phyloP scores from a whole-genome alignment of 2,329 filamentous ascomycete genomes.

The Aspergillus vadensis region DNA sequence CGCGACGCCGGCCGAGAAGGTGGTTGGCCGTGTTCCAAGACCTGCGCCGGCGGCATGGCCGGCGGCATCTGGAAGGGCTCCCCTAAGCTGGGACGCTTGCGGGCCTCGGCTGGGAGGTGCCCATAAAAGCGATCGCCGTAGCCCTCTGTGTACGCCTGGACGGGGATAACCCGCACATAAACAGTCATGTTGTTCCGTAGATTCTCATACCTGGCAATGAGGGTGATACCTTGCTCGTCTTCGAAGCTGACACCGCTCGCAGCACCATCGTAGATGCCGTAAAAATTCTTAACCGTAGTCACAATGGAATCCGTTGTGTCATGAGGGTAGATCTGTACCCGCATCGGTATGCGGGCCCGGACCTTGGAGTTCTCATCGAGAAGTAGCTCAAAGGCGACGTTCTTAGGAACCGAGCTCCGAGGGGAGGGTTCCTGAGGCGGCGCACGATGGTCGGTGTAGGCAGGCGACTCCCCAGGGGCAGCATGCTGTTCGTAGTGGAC shows the following conservation, averaged over 20 bases:
- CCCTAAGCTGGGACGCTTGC: slow-evolving; percentile 61
- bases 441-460: slow-evolving; percentile 30
- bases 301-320: slow-evolving; percentile 98
- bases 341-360: slow-evolving; percentile 65
- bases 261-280: slow-evolving; percentile 83
- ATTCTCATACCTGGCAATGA: slow-evolving; percentile 97
- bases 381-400: slow-evolving; percentile 66
- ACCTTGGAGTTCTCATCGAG: slow-evolving; percentile 60
- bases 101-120: slow-evolving; percentile 53
- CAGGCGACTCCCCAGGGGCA: slow-evolving; percentile 36
- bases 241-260: slow-evolving; percentile 91
- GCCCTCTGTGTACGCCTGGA: slow-evolving; percentile 54
- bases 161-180: slow-evolving; percentile 79
- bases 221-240: slow-evolving; percentile 81
- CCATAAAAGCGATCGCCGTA: slow-evolving; percentile 49
- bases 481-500: slow-evolving; percentile 38
- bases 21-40: slow-evolving; percentile 60
- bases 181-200: slow-evolving; percentile 90
- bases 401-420: slow-evolving; percentile 53
- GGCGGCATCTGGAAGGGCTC: slow-evolving; percentile 67
- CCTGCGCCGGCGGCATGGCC: slow-evolving; percentile 52
- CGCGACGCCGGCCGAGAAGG: slow-evolving; percentile 70
- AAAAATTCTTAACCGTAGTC: slow-evolving; percentile 98
- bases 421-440: slow-evolving; percentile 40
- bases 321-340: slow-evolving; percentile 85